Base-by-base conservation (phyloP, 768 basidiomycete species). In the Termitomyces sp. region DNA sequence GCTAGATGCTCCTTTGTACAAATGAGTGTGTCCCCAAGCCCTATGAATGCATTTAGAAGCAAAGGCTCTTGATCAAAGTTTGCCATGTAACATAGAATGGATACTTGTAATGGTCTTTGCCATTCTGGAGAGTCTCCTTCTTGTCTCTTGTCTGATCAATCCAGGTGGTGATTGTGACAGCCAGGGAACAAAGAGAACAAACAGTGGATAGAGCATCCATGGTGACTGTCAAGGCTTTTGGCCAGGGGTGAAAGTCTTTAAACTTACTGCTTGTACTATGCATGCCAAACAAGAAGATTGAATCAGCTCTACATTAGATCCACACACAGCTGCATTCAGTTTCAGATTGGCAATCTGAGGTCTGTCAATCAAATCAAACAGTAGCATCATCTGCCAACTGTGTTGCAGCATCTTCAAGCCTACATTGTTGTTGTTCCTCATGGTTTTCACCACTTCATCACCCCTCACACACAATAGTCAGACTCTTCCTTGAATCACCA, bases 111-210 rank as follows among this genome's bases (percentile, higher is more conserved):
- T 60, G 16, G 60, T 65, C 12, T 20, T 43, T 13, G 56, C 58
- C 16, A 63, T 56, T 20, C 31, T 37, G 18, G 49, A 27, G 34
- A 14, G 60, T 53, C n/a, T 61, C 56, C 32, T 61, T 57, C 26
- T 65, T 63, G 16, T 63, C 60, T 18, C 44, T 55, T 37, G 44
- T 54, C 52, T 65, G 60, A 26, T 65, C 63, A 36, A 62, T 37
- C 64, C 64, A 65, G 1, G 42, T 58, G 8, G 56, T 58, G 18
- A 63, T 54, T 18, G 59, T 46, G 14, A 52, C 16, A 16, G 64
- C 56, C 20, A 65, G 53, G 18, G 59, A 58, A 46, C 60, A 63
- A 16, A 65, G 61, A 43, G 64, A 61, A 2, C 10, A 13, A 39
- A 65, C 36, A 18, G 60, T 54, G 27, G 56, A 55, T 31, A 65